phyloP scores from a whole-genome alignment of 495 filamentous ascomycete genomes.

The Penicillium nucicola region DNA sequence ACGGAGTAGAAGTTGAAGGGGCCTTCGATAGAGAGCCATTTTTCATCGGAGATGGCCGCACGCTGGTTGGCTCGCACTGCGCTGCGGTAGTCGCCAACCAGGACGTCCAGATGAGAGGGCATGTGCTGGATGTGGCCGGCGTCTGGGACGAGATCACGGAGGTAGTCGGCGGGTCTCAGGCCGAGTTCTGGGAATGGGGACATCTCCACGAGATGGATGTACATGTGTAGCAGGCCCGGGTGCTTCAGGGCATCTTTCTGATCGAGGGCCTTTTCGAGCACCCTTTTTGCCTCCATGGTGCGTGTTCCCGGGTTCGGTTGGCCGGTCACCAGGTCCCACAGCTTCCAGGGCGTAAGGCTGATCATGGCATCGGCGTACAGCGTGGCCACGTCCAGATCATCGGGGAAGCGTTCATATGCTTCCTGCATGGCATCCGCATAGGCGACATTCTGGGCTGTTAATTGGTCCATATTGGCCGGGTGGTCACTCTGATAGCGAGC shows the following conservation, averaged over 20 bases:
- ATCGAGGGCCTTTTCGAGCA: slow-evolving; percentile 52
- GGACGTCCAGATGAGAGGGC: slow-evolving; percentile 63
- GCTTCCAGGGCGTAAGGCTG: slow-evolving; percentile 61
- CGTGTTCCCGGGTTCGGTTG: slow-evolving; percentile 50
- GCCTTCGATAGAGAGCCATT: slow-evolving; percentile 47
- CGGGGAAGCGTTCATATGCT: slow-evolving; percentile 47
- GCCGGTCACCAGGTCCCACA: slow-evolving; percentile 60
- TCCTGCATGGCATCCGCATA: slow-evolving; percentile 59
- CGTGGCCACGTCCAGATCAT: slow-evolving; percentile 56
- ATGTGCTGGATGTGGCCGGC: slow-evolving; percentile 65
- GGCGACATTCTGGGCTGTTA: slow-evolving; percentile 44
- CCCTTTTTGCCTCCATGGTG: slow-evolving; percentile 54
- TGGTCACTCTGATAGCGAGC: slow-evolving; percentile 47
- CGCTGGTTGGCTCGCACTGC: slow-evolving; percentile 55
- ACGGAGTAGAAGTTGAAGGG: slow-evolving; percentile 61
- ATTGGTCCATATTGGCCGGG: slow-evolving; percentile 31
- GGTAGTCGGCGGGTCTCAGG: slow-evolving; percentile 49
- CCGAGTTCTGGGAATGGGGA: slow-evolving; percentile 55
- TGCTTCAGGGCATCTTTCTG: slow-evolving; percentile 35
- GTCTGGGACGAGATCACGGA: slow-evolving; percentile 60
- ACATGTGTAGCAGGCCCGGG: slow-evolving; percentile 61
- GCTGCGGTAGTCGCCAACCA: slow-evolving; percentile 59
- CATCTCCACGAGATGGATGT: slow-evolving; percentile 72
- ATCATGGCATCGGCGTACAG: slow-evolving; percentile 62
- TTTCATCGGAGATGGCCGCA: slow-evolving; percentile 56